These are phyloP conservation scores for Myochromella boudieri DNA, from an alignment of 768 basidiomycete species.

Conservation along the genomic window DNA sequence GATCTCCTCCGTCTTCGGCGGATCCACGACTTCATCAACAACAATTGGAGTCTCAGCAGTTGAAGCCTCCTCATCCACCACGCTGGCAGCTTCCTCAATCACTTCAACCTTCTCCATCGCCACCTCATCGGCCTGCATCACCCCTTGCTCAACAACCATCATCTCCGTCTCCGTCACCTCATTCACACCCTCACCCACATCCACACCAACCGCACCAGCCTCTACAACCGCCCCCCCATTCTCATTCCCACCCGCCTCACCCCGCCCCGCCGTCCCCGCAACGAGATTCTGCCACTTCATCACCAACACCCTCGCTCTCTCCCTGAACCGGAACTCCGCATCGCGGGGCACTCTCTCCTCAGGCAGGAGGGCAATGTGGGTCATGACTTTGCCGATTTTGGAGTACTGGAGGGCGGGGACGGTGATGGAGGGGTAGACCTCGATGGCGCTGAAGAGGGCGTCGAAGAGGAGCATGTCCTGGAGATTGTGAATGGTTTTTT, in stretches of 20 bases:
- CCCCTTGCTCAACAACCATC: neutral
- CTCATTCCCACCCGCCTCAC: too few species aligned
- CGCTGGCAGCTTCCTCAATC: neutral
- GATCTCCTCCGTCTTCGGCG: too few species aligned
- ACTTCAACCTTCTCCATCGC: neutral
- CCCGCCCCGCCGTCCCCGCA: too few species aligned
- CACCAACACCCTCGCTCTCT: constrained; percentile 61
- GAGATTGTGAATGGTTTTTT: too few species aligned
- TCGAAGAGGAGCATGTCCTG: too few species aligned
- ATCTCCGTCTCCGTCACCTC: too few species aligned
- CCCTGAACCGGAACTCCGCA: constrained; percentile 54
- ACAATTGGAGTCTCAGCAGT: too few species aligned
- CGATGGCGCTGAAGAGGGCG: too few species aligned
- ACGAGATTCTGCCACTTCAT: constrained; percentile 59
- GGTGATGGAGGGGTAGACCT: neutral
- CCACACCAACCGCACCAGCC: neutral
- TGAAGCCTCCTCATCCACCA: constrained; percentile 11
- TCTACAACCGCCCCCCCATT: constrained; percentile 11
- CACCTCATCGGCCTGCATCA: neutral
- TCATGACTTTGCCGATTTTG: constrained; percentile 63
- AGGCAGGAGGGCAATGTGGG: constrained; percentile 60
- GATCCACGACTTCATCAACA: too few species aligned
- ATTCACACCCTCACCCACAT: neutral
- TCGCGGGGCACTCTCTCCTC: constrained; percentile 55
- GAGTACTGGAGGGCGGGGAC: neutral